Evolutionary conservation across 768 basidiomycete genomes (phyloP), one percentile per base, ranked within the genome.

Genomic region (Plicaturopsis crispa): DNA sequence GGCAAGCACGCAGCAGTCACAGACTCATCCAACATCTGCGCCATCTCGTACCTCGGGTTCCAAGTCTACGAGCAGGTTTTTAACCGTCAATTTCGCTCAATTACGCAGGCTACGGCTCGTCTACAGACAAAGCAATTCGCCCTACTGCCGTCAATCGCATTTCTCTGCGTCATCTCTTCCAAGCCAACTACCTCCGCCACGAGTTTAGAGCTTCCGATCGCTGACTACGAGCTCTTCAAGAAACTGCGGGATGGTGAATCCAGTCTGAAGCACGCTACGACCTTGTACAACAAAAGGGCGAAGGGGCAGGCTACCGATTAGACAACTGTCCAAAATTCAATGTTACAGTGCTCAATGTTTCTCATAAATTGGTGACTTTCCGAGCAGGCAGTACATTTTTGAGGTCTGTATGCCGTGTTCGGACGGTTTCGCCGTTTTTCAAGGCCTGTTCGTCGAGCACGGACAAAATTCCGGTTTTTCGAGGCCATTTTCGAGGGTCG

Each of bases 41-140:
- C 43, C 5, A n/a, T 51, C 1, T 51, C 51, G 10, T 47, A 51
- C 21, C 12, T 50, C 6, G 47, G 33, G 6, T 44, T 52, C 11
- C 54, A 54, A 31, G 20, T 52, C 18, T 53, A 42, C 22, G 39
- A 51, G 28, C 41, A 49, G 4, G 36, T 35, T 11, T 35, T 39
- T 22, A 38, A 40, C 21, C 20, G 41, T 8, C 47, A 44, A 24
- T 50, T 48, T 35, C 12, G 35, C 4, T n/a, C 37, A 2, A 41
- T 46, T 21, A 24, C 48, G 0, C 26, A 41, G 6, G 33, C 45
- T 12, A 47, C 43, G 5, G 40, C 48, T 4, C 13, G 36, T 1
- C 24, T 52, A 6, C 43, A 47, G 17, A 45, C 44, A 8, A 40
- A 45, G 5, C 36, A 44, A 31, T 50, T 54, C 21, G 44, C 43